Base-by-base conservation (phyloP, 2,329 filamentous ascomycete genomes). In the Drechmeria coniospora region DNA sequence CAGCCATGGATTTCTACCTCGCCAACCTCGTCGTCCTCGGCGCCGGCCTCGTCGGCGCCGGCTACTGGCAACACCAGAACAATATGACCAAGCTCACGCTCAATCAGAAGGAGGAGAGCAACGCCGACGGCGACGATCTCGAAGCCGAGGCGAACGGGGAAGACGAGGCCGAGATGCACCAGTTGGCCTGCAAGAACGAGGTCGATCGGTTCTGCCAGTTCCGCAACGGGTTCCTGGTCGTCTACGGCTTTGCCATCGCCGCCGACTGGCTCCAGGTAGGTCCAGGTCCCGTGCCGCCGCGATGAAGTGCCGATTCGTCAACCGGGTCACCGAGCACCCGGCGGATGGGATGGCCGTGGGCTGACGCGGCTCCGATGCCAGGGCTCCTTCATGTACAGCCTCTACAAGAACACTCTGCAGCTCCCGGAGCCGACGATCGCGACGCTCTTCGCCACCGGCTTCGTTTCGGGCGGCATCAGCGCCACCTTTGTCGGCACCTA, bases 331-430 rank as follows among this genome's bases (percentile, higher is more conserved):
- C n/a, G n/a, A n/a, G n/a, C n/a, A n/a, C n/a, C n/a, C n/a, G n/a
- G n/a, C n/a, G n/a, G n/a, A 24, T 13, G 4, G 16, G 7, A 24
- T 11, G 19, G 15, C 15, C 12, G 3, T n/a, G 15, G 15, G 4
- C 21, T 13, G 4, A 7, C 21, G 8, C 18, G 18, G 18, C 18
- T 20, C 6, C 18, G 18, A 20, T 20, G 7, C n/a, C 12, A 55
- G 50, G 54, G 57, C 2, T 58, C 60, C 5, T 59, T 61, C 29
- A 58, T 63, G 26, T 65, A 65, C 37, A 57, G 57, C 7, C 56
- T 63, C n/a, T 65, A 63, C 47, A 62, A 60, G 44, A 56, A 63
- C 38, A 56, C 61, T 25, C 60, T 61, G 30, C 42, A 46, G 6
- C 49, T 63, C 2, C 43, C 53, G 5, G 60, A 63, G 35, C 49